Conservation (phyloP, 1,284 basidiomycete genomes). For the Tremellales sp. region DNA sequence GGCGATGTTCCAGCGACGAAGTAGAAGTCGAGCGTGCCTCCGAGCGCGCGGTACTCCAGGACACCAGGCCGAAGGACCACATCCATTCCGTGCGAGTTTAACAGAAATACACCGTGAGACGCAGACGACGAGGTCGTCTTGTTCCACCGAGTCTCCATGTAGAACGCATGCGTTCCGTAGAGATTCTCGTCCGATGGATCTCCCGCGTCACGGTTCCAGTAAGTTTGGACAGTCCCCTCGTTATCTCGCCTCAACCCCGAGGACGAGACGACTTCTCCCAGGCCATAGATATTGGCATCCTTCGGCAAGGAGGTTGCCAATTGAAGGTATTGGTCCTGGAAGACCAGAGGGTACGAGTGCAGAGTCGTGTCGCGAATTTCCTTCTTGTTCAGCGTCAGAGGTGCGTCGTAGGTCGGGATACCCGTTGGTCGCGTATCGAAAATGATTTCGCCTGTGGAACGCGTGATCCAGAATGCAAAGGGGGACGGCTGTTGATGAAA, state of each 20-base stretch:
- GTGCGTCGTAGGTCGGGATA: conserved; percentile 55
- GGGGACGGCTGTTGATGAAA: conserved; percentile 64
- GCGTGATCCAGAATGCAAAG: conserved; percentile 72
- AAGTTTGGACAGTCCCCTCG: conserved; percentile 60
- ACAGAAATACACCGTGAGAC: conserved; percentile 66
- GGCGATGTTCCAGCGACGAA: conserved; percentile 51
- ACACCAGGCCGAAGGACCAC: conserved; percentile 56
- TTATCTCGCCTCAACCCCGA: conserved; percentile 63
- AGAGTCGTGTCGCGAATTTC: conserved; percentile 42
- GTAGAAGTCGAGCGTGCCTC: conserved; percentile 65
- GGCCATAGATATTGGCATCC: conserved; percentile 65
- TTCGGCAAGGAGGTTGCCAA: conserved; percentile 33
- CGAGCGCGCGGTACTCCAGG: conserved; percentile 62
- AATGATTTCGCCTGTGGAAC: conserved; percentile 56
- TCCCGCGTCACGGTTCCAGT: conserved; percentile 70
- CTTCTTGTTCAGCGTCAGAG: conserved; percentile 32
- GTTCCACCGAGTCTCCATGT: conserved; percentile 58
- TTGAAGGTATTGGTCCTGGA: conserved; percentile 71
- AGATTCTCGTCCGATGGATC: conserved; percentile 41
- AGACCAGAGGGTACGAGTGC: conserved; percentile 64
- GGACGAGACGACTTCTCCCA: conserved; percentile 66
- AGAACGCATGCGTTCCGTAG: conserved; percentile 67
- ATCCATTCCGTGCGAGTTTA: conserved; percentile 61
- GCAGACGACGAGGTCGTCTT: background rate
- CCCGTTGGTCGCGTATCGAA: conserved; percentile 68